Base-by-base conservation (phyloP, 495 filamentous ascomycete species). In the Neurospora terricola region DNA sequence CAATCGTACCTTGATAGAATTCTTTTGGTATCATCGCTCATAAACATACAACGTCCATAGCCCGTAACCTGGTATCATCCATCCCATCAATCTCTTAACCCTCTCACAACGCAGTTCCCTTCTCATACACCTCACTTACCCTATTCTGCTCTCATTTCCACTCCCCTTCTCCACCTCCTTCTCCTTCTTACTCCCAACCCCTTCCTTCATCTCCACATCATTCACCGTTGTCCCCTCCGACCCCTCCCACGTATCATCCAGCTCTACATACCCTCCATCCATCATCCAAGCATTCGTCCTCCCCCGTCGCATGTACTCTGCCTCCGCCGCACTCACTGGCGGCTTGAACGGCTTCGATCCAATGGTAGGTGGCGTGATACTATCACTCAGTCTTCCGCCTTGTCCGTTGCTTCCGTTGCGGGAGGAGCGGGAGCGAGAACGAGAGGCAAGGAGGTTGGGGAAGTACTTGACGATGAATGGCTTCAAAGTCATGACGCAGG, bases 401-500 rank as follows among this genome's bases (percentile, higher is more conserved):
- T 37, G 27, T 5, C 34, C 59, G n/a, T 73, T 71, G 2, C 69
- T 69, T 34, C 18, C 68, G 8, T 27, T 40, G 38, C 62, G 34
- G 27, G 14, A 70, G 18, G 14, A 70, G 18, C 54, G 21, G 21
- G 36, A 70, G 18, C 54, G 21, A 16, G 36, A 16, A 36, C 48
- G 54, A 39, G 74, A 75, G 11, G 72, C 70, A 18, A 86, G 76
- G 34, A 84, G 48, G 18, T 76, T 62, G 4, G 85, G 85, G 69
- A 84, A 80, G 77, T 73, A 75, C 34, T 42, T 42, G 70, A 72
- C 71, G 62, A 80, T 43, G 4, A 82, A 71, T 0, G 80, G 80
- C 72, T 81, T 82, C 27, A 82, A 75, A 1, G 78, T 80, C 73
- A 81, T 77, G 39, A 83, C 76, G 70, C 80, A 83, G 12, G 83